Evolutionary conservation across 2,329 filamentous ascomycete species (phyloP).

Genomic region (Thelonectria rubi): DNA sequence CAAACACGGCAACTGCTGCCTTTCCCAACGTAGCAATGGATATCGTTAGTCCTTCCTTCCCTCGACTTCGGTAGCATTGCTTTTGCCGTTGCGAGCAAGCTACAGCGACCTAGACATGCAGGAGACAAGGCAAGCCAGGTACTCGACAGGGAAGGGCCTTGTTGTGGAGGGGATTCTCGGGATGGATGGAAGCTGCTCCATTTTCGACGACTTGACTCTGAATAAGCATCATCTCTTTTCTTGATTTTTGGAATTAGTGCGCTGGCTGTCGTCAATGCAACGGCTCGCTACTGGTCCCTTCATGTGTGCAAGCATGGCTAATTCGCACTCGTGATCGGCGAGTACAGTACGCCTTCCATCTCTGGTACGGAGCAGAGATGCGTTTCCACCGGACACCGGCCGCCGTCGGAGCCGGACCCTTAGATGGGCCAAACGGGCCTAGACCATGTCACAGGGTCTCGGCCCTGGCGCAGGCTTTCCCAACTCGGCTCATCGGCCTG

Average conservation of each 20-base stretch:
- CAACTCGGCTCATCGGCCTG: conserved; percentile 18
- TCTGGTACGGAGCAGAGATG: not conserved
- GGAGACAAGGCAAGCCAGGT: conserved; percentile 15
- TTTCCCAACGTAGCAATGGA: conserved; percentile 13
- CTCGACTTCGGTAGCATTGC: not conserved
- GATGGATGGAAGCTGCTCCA: not conserved
- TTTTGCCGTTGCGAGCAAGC: conserved; percentile 17
- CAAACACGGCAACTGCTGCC: conserved; percentile 13
- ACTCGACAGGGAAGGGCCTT: conserved; percentile 22
- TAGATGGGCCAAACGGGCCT: conserved; percentile 19
- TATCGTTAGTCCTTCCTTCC: not conserved
- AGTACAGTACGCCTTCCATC: not conserved
- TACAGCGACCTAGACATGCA: conserved; percentile 15
- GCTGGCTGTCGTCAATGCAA: not conserved
- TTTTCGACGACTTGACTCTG: not conserved
- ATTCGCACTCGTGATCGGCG: too few relatives aligned
- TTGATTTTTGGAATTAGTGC: not conserved
- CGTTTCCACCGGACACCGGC: conserved; percentile 11
- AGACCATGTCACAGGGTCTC: conserved; percentile 26
- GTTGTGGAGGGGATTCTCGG: not conserved
- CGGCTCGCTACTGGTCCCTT: not conserved
- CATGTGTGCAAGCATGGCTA: not conserved
- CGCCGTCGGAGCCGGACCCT: conserved; percentile 27
- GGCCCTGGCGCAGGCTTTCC: conserved; percentile 20
- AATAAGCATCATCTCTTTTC: not conserved